Evolutionary conservation across 495 filamentous ascomycete genomes (phyloP).

Genomic region (Aspergillus homomorphus): DNA sequence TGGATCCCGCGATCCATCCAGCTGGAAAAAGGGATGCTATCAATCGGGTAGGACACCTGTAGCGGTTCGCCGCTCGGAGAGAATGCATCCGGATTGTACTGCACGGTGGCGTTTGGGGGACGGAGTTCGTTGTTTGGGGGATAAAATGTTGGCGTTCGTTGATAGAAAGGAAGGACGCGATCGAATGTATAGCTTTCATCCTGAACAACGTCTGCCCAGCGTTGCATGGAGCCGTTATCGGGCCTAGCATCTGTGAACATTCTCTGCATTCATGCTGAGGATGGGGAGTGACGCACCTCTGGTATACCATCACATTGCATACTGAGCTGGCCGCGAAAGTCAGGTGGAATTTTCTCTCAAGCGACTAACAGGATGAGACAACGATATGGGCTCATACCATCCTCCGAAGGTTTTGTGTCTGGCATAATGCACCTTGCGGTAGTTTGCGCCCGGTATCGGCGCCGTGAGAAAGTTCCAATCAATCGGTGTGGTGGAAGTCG

Average conservation of each 20-base stretch:
- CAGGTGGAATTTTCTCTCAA: too few relatives aligned
- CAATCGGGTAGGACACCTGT: conserved; percentile 50
- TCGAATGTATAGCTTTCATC: conserved; percentile 54
- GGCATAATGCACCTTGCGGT: conserved; percentile 36
- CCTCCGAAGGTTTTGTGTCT: conserved; percentile 35
- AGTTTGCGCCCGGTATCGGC: conserved; percentile 36
- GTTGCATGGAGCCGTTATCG: conserved; percentile 35
- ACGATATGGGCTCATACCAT: conserved; percentile 28
- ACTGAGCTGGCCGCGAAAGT: conserved; percentile 31
- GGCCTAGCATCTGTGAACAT: not conserved
- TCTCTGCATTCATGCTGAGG: too few relatives aligned
- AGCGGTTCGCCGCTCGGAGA: conserved; percentile 39
- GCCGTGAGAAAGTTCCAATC: conserved; percentile 51
- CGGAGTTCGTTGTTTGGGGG: conserved; percentile 38
- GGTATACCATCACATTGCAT: conserved; percentile 51
- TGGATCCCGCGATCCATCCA: conserved; percentile 35
- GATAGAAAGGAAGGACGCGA: conserved; percentile 50
- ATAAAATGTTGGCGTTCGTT: conserved; percentile 51
- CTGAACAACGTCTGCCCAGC: conserved; percentile 56
- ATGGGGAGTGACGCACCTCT: conserved; percentile 19
- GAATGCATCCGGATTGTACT: conserved; percentile 38
- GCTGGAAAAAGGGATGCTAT: conserved; percentile 39
- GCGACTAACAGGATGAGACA: too few relatives aligned
- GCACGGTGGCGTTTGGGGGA: conserved; percentile 39
- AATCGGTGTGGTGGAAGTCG: conserved; percentile 26